Evolutionary conservation across 768 basidiomycete genomes (phyloP).

Genomic region (Mycena vulgaris): DNA sequence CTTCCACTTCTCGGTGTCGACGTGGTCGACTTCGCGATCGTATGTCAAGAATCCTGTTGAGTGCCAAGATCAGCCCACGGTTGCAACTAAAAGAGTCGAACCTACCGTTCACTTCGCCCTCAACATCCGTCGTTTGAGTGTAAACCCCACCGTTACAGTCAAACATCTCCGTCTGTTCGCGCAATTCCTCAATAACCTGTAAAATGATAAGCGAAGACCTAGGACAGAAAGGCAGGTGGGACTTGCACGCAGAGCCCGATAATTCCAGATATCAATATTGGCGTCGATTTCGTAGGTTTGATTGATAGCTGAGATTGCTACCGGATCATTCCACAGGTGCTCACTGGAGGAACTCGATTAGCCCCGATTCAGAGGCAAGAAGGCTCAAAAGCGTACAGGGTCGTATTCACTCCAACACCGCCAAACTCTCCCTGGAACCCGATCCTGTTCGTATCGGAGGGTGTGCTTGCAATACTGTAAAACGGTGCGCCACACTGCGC

Average conservation of each 20-base stretch:
- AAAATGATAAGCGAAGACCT: neutral
- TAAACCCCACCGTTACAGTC: conserved; percentile 17
- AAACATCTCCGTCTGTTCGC: conserved; percentile 22
- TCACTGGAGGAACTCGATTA: conserved; percentile 2
- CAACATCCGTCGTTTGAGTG: conserved; percentile 18
- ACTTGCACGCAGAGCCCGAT: conserved; percentile 9
- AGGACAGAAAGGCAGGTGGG: neutral
- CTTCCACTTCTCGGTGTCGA: conserved; percentile 19
- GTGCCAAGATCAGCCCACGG: neutral
- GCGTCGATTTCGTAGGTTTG: conserved; percentile 19
- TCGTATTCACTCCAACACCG: conserved; percentile 12
- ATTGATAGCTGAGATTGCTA: neutral
- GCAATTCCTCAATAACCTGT: conserved; percentile 17
- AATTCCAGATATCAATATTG: conserved; percentile 12
- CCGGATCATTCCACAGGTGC: conserved; percentile 12
- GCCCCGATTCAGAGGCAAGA: neutral
- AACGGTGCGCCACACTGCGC: conserved; percentile 21
- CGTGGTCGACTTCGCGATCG: conserved; percentile 12
- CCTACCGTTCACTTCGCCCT: conserved; percentile 14
- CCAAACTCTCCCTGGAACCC: conserved; percentile 21
- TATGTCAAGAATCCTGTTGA: conserved; percentile 9
- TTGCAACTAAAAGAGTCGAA: neutral
- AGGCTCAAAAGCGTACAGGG: conserved; percentile 3
- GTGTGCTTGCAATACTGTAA: conserved; percentile 14
- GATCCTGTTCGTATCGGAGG: neutral